A percentile compares a stretch with the other conserved stretches of the same genome.
Conservation (phyloP, 192 early-diverging fungal genomes). For the Backusella circina region DNA sequence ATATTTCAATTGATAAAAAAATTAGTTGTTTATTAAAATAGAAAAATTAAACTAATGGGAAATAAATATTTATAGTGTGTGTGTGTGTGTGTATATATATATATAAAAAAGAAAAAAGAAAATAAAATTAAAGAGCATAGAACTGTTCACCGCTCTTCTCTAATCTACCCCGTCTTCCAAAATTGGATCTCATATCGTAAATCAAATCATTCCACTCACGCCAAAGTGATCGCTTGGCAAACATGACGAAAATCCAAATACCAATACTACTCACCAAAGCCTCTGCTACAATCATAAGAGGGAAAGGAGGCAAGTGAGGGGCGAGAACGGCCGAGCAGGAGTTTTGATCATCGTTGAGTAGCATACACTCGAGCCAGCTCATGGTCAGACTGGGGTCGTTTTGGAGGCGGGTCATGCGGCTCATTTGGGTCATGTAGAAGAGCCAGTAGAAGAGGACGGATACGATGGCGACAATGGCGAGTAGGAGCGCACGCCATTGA, state of each 20-base stretch:
- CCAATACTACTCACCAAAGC: slow-evolving; percentile 39
- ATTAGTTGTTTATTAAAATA: neutral
- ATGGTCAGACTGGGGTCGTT: slow-evolving; percentile 8
- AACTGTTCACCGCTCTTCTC: neutral
- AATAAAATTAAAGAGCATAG: neutral
- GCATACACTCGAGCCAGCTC: slow-evolving; percentile 39
- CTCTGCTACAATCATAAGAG: slow-evolving; percentile 46
- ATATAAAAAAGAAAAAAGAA: neutral
- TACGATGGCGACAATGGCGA: slow-evolving; percentile 34
- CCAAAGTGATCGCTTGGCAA: slow-evolving; percentile 41
- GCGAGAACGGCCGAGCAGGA: slow-evolving; percentile 31
- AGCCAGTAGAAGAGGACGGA: slow-evolving; percentile 53
- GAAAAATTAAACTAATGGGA: neutral
- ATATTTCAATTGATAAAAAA: neutral
- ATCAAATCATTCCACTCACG: slow-evolving; percentile 47
- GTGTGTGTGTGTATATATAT: neutral
- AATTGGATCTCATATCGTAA: slow-evolving; percentile 11
- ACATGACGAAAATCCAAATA: slow-evolving; percentile 40
- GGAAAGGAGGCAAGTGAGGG: slow-evolving; percentile 39
- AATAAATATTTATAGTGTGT: neutral
- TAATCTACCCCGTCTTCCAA: neutral
- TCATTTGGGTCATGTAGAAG: slow-evolving; percentile 47
- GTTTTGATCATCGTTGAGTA: slow-evolving; percentile 26
- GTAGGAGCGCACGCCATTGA: slow-evolving; percentile 51
- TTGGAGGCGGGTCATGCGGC: slow-evolving; percentile 17